Conservation (phyloP, 495 filamentous ascomycete genomes). For the Sphaerosporella brunnea region DNA sequence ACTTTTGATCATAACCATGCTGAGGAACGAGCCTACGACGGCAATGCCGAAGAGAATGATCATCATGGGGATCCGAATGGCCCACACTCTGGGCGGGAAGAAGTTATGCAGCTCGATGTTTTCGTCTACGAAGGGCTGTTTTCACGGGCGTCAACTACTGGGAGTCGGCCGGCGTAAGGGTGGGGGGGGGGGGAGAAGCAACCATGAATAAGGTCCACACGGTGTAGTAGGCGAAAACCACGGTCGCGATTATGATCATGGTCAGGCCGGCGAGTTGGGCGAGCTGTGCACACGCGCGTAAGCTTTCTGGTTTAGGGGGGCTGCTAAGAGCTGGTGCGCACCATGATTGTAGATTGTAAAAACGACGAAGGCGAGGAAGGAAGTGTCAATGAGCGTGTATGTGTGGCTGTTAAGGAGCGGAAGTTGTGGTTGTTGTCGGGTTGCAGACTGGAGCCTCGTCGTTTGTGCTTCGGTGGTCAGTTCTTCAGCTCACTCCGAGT, state of each 20-base stretch:
- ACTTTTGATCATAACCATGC: conserved; percentile 96
- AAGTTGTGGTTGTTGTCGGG: too few relatives aligned
- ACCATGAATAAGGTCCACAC: conserved; percentile 97
- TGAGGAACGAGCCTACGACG: conserved; percentile 89
- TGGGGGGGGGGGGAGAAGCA: conserved; percentile 17
- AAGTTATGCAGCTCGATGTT: conserved; percentile 84
- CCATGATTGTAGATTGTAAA: too few relatives aligned
- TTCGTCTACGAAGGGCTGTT: conserved; percentile 85
- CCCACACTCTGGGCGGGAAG: conserved; percentile 96
- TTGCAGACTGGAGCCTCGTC: too few relatives aligned
- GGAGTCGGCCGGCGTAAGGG: background rate
- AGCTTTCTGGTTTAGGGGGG: too few relatives aligned
- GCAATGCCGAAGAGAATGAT: conserved; percentile 79
- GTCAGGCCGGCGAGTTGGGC: conserved; percentile 88
- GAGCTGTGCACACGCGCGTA: too few relatives aligned
- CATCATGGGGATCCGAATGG: conserved; percentile 94
- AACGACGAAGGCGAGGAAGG: too few relatives aligned
- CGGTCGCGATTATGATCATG: conserved; percentile 90
- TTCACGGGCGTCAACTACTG: conserved; percentile 2
- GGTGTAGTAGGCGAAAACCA: conserved; percentile 97
- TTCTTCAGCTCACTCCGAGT: too few relatives aligned
- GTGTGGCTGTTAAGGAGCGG: too few relatives aligned
- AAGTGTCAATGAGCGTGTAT: too few relatives aligned
- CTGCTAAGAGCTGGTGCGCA: too few relatives aligned
- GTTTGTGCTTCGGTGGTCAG: too few relatives aligned